Evolutionary conservation across 108 stramenopile species (phyloP).

Genomic region (Mediolabrus comicus): DNA sequence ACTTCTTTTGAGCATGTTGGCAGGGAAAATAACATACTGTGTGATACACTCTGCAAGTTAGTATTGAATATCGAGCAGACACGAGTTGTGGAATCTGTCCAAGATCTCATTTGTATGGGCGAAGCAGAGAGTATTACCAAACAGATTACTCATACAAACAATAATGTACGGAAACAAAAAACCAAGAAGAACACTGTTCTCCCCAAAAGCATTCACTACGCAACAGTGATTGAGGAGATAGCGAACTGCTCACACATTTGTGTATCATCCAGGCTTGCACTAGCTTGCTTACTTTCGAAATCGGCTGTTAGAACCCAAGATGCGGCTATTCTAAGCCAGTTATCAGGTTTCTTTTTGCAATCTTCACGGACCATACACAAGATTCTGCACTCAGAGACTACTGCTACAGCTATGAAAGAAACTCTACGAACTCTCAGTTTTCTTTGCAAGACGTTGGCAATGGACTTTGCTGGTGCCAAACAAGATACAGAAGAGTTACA

Average conservation of each 20-base stretch:
- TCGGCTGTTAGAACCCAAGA: constrained; percentile 22
- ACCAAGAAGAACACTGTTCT: background rate
- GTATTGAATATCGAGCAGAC: constrained; percentile 21
- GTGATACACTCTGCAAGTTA: constrained; percentile 56
- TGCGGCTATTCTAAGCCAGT: constrained; percentile 4
- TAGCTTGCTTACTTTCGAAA: constrained; percentile 24
- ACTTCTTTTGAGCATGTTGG: constrained; percentile 50
- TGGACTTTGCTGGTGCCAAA: background rate
- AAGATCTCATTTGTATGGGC: constrained; percentile 19
- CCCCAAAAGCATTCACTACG: constrained; percentile 8
- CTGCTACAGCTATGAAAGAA: background rate
- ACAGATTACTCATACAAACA: background rate
- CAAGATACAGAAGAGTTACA: background rate
- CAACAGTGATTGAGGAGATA: constrained; percentile 2
- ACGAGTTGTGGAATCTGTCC: constrained; percentile 15
- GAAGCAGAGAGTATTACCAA: background rate
- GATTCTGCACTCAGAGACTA: background rate
- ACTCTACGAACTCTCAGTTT: background rate
- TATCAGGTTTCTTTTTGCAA: constrained; percentile 24
- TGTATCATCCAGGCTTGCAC: constrained; percentile 33
- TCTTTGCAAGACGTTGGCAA: background rate
- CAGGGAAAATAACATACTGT: constrained; percentile 54
- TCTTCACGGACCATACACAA: constrained; percentile 7
- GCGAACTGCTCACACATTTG: constrained; percentile 10
- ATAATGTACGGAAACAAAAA: background rate